phyloP scores from a whole-genome alignment of 2,329 filamentous ascomycete species.

The Apiospora aurea region DNA sequence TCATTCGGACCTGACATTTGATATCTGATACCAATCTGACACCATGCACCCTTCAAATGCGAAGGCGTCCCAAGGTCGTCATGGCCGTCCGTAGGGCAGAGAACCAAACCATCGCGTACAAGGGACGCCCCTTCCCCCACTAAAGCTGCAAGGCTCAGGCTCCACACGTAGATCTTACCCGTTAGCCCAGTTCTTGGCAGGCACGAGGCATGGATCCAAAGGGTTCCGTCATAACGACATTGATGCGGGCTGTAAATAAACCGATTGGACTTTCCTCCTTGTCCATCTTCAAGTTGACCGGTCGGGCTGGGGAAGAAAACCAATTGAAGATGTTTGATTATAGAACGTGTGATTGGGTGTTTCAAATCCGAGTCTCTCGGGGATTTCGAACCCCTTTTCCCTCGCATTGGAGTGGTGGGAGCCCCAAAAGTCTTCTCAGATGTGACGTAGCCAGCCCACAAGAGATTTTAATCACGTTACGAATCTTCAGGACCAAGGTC shows the following conservation, averaged over 20 bases:
- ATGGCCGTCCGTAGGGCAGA: neutral
- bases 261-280: neutral
- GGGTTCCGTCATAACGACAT: neutral
- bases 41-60: neutral
- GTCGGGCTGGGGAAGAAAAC: neutral
- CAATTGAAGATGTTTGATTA: neutral
- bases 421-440: neutral
- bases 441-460: constrained; percentile 13
- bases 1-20: neutral
- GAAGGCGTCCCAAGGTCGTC: neutral
- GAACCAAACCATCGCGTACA: constrained; percentile 1
- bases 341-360: neutral
- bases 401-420: constrained; percentile 5
- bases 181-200: constrained; percentile 14
- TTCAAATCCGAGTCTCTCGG: neutral
- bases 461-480: constrained; percentile 12
- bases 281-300: too few relatives aligned
- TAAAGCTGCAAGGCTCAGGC: neutral
- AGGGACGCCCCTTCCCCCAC: neutral
- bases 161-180: constrained; percentile 1
- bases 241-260: neutral
- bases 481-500: neutral
- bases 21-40: constrained; percentile 18
- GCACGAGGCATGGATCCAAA: constrained; percentile 1
- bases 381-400: neutral